Evolutionary conservation across 441 rosid genomes (phyloP).

Genomic region (Gossypium gossypioides): DNA sequence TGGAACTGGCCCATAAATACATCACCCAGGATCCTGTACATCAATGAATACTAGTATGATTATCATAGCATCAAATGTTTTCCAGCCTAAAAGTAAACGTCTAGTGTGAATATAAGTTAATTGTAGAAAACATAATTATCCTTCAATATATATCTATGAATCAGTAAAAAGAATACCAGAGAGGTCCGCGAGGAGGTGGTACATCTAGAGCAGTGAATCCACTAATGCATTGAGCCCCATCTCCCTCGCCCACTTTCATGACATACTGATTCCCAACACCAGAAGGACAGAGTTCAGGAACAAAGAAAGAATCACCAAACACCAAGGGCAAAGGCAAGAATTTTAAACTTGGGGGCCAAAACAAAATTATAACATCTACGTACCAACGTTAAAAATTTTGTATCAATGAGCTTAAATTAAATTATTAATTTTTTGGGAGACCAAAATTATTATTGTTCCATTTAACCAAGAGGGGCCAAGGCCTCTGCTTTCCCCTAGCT

Average conservation of each 20-base stretch:
- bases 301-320: neutral
- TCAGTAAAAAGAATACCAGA: slow-evolving; percentile 36
- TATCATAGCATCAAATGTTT: neutral
- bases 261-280: slow-evolving; percentile 40
- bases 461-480: too few species aligned
- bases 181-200: slow-evolving; percentile 80
- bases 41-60: neutral
- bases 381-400: too few species aligned
- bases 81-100: neutral
- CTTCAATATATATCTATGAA: neutral
- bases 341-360: too few species aligned
- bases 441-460: too few species aligned
- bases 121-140: neutral
- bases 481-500: too few species aligned
- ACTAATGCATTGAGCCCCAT: slow-evolving; percentile 61
- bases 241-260: slow-evolving; percentile 66
- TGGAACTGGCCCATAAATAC: slow-evolving; percentile 73
- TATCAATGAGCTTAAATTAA: too few species aligned
- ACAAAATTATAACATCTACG: too few species aligned
- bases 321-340: too few species aligned
- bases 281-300: neutral
- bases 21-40: slow-evolving; percentile 69
- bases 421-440: too few species aligned
- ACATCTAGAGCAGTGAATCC: slow-evolving; percentile 73
- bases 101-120: neutral